phyloP scores from a whole-genome alignment of 2,329 filamentous ascomycete species.

The Aspergillus japonicus region DNA sequence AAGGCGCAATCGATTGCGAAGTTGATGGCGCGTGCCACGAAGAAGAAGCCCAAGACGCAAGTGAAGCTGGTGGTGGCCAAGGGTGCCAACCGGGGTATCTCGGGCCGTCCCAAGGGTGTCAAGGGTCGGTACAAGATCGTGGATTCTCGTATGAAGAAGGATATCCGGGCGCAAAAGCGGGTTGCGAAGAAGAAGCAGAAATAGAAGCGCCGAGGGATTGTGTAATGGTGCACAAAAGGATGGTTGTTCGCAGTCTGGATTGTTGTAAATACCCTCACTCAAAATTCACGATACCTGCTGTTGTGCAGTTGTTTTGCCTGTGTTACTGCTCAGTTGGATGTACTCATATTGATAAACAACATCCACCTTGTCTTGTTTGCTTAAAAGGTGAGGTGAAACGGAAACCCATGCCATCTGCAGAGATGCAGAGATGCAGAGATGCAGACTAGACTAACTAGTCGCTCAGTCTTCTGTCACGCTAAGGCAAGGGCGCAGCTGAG shows the following conservation, averaged over 20 bases:
- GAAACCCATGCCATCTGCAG: background rate
- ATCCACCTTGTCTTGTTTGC: too few species aligned
- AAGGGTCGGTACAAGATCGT: conserved; percentile 99
- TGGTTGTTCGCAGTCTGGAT: conserved; percentile 10
- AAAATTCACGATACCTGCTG: conserved; percentile 2
- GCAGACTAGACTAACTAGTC: background rate
- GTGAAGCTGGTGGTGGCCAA: conserved; percentile 87
- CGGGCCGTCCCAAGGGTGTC: conserved; percentile 82
- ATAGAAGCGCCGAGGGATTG: conserved; percentile 14
- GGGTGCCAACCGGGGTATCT: conserved; percentile 79
- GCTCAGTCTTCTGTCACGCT: conserved; percentile 1
- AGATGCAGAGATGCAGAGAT: background rate
- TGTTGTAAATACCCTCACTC: conserved; percentile 21
- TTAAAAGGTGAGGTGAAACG: too few species aligned
- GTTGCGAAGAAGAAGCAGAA: conserved; percentile 68
- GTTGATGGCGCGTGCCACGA: conserved; percentile 75
- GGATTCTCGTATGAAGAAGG: conserved; percentile 93
- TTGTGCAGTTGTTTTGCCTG: background rate
- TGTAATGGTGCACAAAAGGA: conserved; percentile 8
- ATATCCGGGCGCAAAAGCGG: conserved; percentile 83
- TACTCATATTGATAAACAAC: too few species aligned
- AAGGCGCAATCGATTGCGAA: conserved; percentile 83
- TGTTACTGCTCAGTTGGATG: background rate
- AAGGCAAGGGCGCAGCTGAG: conserved; percentile 1
- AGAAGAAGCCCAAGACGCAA: conserved; percentile 80